Percentiles rank a stretch among this genome's conserved stretches.
phyloP scores from a whole-genome alignment of 257 asterid genomes.

The Fraxinus cuspidata region DNA sequence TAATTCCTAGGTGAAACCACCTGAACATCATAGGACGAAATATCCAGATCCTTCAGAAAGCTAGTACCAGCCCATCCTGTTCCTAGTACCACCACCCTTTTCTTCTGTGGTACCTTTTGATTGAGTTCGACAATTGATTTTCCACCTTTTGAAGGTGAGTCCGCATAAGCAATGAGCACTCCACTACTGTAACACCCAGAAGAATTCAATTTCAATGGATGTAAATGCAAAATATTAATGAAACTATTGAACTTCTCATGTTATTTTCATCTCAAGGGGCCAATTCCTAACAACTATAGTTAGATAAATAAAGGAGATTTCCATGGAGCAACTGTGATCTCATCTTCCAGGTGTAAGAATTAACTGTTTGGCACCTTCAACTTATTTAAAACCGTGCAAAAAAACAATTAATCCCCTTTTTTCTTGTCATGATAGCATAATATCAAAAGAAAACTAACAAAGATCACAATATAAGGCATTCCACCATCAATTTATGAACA shows the following conservation, averaged over 20 bases:
- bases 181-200: constrained; percentile 58
- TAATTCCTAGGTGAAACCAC: constrained; percentile 92
- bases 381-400: not conserved
- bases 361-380: not conserved
- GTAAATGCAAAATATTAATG: not conserved
- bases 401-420: not conserved
- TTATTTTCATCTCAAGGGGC: not conserved
- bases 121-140: constrained; percentile 27
- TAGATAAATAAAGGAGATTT: not conserved
- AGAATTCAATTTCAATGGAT: constrained; percentile 10
- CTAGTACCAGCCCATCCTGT: constrained; percentile 97
- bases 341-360: not conserved
- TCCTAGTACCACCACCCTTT: constrained; percentile 81
- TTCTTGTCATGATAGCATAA: not conserved
- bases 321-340: not conserved
- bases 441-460: not conserved
- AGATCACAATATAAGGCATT: not conserved
- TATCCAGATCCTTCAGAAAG: constrained; percentile 79
- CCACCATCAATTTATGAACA: not conserved
- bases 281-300: not conserved
- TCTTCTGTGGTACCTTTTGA: constrained; percentile 48
- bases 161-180: constrained; percentile 76
- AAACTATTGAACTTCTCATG: not conserved
- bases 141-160: constrained; percentile 42
- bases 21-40: constrained; percentile 79